Percentiles rank a stretch among this genome's conserved stretches.
Conservation (phyloP, 768 basidiomycete species). For the Termitomyces sp. region DNA sequence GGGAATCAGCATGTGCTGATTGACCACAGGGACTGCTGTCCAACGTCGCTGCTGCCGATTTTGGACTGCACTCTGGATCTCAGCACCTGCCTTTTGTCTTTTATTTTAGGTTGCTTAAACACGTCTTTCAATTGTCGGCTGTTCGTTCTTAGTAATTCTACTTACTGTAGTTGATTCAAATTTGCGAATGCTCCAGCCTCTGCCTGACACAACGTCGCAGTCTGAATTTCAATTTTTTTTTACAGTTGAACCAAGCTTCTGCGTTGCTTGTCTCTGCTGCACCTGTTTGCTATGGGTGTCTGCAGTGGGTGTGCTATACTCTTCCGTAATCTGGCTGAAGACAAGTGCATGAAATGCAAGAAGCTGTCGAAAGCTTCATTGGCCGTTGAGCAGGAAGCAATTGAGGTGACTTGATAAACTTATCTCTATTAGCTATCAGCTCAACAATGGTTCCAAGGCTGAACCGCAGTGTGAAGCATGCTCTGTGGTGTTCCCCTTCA, state of each 20-base stretch:
- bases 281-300: neutral
- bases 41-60: too few relatives aligned
- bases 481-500: neutral
- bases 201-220: neutral
- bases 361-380: neutral
- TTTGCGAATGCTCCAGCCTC: neutral
- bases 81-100: too few relatives aligned
- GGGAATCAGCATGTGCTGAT: neutral
- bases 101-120: too few relatives aligned
- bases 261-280: neutral
- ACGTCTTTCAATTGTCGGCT: neutral
- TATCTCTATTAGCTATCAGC: neutral
- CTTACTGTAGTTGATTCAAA: neutral
- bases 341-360: neutral
- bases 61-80: too few relatives aligned
- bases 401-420: neutral
- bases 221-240: neutral
- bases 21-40: too few relatives aligned
- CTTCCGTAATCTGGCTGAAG: neutral
- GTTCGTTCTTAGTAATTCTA: neutral
- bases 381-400: neutral
- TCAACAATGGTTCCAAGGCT: neutral
- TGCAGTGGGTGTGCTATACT: neutral
- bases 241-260: neutral
- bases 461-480: neutral